Evolutionary conservation across 305 asterid species (phyloP), one percentile per base, ranked within the genome.

Genomic region (Striga hermonthica): DNA sequence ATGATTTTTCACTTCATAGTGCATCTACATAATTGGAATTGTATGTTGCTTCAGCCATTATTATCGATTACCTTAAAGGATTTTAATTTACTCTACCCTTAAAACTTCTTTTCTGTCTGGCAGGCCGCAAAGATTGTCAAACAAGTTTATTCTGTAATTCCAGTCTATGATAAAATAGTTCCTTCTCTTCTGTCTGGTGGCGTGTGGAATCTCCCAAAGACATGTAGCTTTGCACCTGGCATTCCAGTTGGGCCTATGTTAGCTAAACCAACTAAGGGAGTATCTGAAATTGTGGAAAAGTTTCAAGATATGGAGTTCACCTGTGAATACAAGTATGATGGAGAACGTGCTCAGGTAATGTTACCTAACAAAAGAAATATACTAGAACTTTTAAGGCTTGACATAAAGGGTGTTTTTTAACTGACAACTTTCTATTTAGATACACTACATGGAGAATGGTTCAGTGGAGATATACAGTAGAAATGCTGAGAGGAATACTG

Each of bases 251-350:
- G 97, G 34, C 95, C 97, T 78, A 94, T 94, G 97, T 81, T 94
- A 70, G 99, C 97, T 74, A 94, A 94, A 81, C 89, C 96, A 64
- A 90, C 96, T 31, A 90, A 90, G 82, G 95, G 93, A 59, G 97
- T 94, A 65, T 83, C 92, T 71, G 97, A 93, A 80, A 93, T 93
- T 65, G 77, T 93, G 74, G 97, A 94, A 16, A 94, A 85, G 83
- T 94, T 90, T 83, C 92, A 93, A 69, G 85, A 85, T 72, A 84
- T 78, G 83, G 96, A 83, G 75, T 93, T 72, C 80, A 90, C 97
- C 40, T 90, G 97, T 78, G 98, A 93, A 81, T 93, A 93, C 88
- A 93, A 93, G 77, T 93, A 93, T 64, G 98, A 93, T 48, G 97
- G 98, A 70, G 97, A 94, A 75, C 95, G 97, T 64, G 96, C 99